Conservation (phyloP, 73 alveolate species). For the Diophrys sp. region DNA sequence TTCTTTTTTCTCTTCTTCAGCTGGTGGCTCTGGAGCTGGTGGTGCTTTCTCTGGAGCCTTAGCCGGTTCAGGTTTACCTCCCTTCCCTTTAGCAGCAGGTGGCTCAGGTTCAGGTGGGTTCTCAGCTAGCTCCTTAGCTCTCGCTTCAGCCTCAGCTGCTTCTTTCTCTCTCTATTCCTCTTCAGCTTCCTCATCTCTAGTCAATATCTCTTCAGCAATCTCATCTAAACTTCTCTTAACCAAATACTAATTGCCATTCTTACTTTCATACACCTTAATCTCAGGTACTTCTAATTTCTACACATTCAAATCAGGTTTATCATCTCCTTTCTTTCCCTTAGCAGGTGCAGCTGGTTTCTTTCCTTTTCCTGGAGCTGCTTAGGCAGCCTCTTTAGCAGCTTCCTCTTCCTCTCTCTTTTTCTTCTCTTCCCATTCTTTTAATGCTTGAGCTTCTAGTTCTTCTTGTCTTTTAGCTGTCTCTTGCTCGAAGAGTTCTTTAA, state of each 20-base stretch:
- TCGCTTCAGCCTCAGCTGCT: slow-evolving; percentile 27
- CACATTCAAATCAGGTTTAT: slow-evolving; percentile 53
- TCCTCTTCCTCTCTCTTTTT: slow-evolving; percentile 53
- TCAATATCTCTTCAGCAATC: slow-evolving; percentile 37
- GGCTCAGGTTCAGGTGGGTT: slow-evolving; percentile 66
- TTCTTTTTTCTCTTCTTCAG: slow-evolving; percentile 60
- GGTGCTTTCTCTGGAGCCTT: slow-evolving; percentile 59
- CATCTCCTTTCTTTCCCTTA: slow-evolving; percentile 39
- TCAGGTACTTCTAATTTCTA: slow-evolving; percentile 61
- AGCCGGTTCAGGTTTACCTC: slow-evolving; percentile 30
- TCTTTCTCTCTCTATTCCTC: slow-evolving; percentile 21
- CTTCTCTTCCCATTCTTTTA: slow-evolving; percentile 51
- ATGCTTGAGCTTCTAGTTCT: slow-evolving; percentile 56
- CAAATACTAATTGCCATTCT: slow-evolving; percentile 46
- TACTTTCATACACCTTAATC: slow-evolving; percentile 28
- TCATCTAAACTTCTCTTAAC: slow-evolving; percentile 51
- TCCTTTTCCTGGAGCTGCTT: slow-evolving; percentile 38
- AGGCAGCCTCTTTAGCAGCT: slow-evolving; percentile 43
- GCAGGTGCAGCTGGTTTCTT: slow-evolving; percentile 52
- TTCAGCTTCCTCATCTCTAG: slow-evolving; percentile 20
- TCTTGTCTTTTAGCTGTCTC: slow-evolving; percentile 56
- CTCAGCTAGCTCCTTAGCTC: slow-evolving; percentile 46
- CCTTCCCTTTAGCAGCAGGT: slow-evolving; percentile 48
- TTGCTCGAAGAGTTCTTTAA: slow-evolving; percentile 36
- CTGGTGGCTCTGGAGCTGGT: slow-evolving; percentile 61